Percentiles rank a stretch among this genome's conserved stretches.
phyloP scores from a whole-genome alignment of 2,329 filamentous ascomycete species.

The Colletotrichum echinochloae region DNA sequence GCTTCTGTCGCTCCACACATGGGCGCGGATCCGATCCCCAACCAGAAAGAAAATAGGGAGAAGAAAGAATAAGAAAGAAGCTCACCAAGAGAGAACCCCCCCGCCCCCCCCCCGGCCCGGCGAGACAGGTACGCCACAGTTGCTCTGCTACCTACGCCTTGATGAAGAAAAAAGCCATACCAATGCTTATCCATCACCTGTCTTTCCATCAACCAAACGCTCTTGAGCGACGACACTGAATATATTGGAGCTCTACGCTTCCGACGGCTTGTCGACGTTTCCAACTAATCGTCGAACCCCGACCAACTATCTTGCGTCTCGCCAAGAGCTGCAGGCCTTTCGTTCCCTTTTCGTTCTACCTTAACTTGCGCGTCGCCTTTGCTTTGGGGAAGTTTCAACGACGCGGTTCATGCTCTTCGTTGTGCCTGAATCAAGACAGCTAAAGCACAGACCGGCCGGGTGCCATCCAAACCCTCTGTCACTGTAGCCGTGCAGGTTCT shows the following conservation, averaged over 20 bases:
- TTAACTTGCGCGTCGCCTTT: not conserved
- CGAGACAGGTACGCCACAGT: not conserved
- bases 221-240: not conserved
- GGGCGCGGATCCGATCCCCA: not conserved
- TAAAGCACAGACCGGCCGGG: conserved; percentile 30
- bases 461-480: not conserved
- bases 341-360: not conserved
- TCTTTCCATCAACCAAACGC: not conserved
- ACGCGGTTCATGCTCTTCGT: not conserved
- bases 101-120: not conserved
- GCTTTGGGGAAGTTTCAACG: not conserved
- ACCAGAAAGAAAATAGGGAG: not conserved
- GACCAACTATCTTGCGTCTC: not conserved
- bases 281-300: not conserved
- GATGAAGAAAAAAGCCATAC: not conserved
- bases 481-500: conserved; percentile 11
- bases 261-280: not conserved
- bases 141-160: conserved; percentile 12
- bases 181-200: not conserved
- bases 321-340: not conserved
- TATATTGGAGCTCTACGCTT: not conserved
- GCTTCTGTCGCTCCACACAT: conserved; percentile 1
- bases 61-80: too few relatives aligned
- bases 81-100: too few relatives aligned
- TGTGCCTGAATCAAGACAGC: conserved; percentile 7